Base-by-base conservation (phyloP, 371 early-diverging fungal species). In the Mucor racemosus region DNA sequence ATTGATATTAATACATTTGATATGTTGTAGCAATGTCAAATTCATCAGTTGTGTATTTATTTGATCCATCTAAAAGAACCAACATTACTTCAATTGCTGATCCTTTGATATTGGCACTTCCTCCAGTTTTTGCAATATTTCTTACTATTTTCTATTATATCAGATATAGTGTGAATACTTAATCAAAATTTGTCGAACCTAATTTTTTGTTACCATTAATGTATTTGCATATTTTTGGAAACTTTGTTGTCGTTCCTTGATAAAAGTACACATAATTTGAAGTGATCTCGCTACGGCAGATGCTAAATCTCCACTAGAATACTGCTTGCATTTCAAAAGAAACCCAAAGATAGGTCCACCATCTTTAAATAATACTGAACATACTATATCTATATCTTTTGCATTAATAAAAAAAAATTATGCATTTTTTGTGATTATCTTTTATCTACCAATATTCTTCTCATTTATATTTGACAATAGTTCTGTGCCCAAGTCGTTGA, bases 11-110 rank as follows among this genome's bases (percentile, higher is more conserved):
- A 26, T 26, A 26, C 26, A 26, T 26, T 26, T 26, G 26, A 80
- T 72, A 87, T 83, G 39, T 72, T 68, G 48, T 95, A 87, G 91
- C 88, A 15, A 94, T 88, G 66, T 94, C 53, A 17, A 76, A 57
- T 19, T 33, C 65, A 5, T 33, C 11, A 5, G 46, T 53, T 15
- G 76, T 70, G 34, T 53, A 67, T 34, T 36, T 56, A n/a, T 59
- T 62, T 5, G 31, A 53, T 1, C 21, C 38, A 60, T 64, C 67
- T 1, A 69, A 9, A 21, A 72, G 46, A n/a, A 44, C 17, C 3
- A 46, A 36, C 0, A 74, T 26, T 9, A 61, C 54, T 15, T 68
- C 72, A 21, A 69, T 36, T 15, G 70, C 70, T 15, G 48, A 39
- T 9, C 36, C 39, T 15, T 36, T 56, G 3, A 31, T 39, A 26